phyloP scores from a whole-genome alignment of 345 rosid species.

The Mercurialis annua region DNA sequence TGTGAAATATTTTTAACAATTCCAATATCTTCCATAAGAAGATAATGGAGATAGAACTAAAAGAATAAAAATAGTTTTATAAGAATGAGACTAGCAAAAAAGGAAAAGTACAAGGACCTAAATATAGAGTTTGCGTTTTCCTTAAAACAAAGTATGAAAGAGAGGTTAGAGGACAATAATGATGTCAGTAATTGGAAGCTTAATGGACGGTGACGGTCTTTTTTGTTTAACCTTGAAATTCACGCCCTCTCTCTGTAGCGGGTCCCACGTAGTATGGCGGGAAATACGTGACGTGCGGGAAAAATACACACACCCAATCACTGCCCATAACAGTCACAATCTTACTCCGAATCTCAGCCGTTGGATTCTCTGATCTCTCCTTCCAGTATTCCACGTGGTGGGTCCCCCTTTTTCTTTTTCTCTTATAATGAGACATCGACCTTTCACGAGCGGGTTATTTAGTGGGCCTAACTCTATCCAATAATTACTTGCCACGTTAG shows the following conservation, averaged over 20 bases:
- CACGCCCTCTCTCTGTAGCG: not conserved
- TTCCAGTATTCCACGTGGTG: constrained; percentile 25
- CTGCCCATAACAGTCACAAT: constrained; percentile 8
- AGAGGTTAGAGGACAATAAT: too few relatives aligned
- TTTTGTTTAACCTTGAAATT: not conserved
- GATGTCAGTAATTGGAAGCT: not conserved
- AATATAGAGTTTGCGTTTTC: too few relatives aligned
- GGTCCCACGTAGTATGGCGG: constrained; percentile 21
- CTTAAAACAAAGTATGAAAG: too few relatives aligned
- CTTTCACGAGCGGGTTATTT: constrained; percentile 1
- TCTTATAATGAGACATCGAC: constrained; percentile 10
- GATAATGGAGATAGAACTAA: too few relatives aligned
- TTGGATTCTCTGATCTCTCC: constrained; percentile 12
- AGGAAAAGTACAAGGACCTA: too few relatives aligned
- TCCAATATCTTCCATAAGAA: too few relatives aligned
- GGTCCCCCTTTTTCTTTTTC: not conserved
- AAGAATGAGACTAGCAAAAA: too few relatives aligned
- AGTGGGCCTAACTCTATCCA: not conserved
- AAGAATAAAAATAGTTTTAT: too few relatives aligned
- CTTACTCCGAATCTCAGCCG: constrained; percentile 5
- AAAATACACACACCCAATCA: not conserved
- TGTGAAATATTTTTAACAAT: too few relatives aligned
- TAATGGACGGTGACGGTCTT: not conserved
- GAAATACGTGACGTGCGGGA: constrained; percentile 31
- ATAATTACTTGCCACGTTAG: not conserved